Evolutionary conservation across 805 yeast species (phyloP), one percentile per base, ranked within the genome.

Genomic region (Candida bentonensis): DNA sequence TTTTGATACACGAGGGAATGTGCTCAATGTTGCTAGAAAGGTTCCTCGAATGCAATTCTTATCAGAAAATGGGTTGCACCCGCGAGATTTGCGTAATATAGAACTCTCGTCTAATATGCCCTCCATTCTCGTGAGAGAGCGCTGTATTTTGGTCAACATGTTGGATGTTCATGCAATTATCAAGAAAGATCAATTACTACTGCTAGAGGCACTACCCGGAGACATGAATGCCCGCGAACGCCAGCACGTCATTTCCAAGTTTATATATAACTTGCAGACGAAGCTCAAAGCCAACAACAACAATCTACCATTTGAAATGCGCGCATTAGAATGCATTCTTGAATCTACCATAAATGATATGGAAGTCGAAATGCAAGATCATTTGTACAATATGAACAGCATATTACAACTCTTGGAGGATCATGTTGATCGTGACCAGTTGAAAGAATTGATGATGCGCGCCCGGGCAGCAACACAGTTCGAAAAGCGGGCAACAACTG

Each of bases 81-180:
- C 96, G 1, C 67, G 96, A 62, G 96, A 88, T 60, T 65, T 88
- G 49, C 64, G 96, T 23, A 87, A 84, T 56, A 80, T 88, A 43
- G 95, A 79, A 55, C 67, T 79, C 3, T 69, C 82, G 1, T 66
- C 76, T 30, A 72, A 79, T 23, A 79, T 77, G 0, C 87, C 87
- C 0, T 72, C 76, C 30, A 75, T 79, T 43, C 74, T 78, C 55
- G 77, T 77, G 3, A 60, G 84, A 44, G 64, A 70, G 3, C 69
- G 70, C 44, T 71, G 78, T 49, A 76, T 79, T 4, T 63, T 79
- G 25, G 71, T 80, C 44, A 79, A 77, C 53, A 61, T 80, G 59
- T 60, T 78, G 40, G 80, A 78, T 50, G 70, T 79, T 43, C 75
- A 79, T 49, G 85, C 82, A 2, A 65, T 79, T 30, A 69, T 79